A percentile compares a stretch with the other conserved stretches of the same genome.
These are phyloP conservation scores for Kwoniella dejecticola DNA, from an alignment of 768 basidiomycete genomes.

Conservation along the genomic window DNA sequence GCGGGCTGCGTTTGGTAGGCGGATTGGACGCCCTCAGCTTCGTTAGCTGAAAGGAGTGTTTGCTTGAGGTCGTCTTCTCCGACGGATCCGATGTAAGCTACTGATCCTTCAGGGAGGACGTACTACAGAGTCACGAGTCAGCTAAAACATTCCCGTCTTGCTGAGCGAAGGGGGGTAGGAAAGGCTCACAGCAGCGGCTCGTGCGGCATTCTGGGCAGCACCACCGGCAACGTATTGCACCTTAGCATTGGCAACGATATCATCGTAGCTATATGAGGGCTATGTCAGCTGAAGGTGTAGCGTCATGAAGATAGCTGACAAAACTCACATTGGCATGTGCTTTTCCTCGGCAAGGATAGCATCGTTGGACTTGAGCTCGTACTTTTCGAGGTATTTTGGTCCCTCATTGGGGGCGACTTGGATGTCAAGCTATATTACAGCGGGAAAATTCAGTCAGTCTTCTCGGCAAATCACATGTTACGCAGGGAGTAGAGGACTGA, in stretches of 20 bases:
- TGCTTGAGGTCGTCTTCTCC: constrained; percentile 89
- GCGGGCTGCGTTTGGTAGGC: constrained; percentile 86
- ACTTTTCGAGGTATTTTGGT: constrained; percentile 82
- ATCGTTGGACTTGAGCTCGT: constrained; percentile 87
- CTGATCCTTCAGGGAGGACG: constrained; percentile 79
- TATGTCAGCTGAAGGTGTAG: constrained; percentile 1
- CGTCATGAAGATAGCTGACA: neutral
- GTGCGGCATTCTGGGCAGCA: constrained; percentile 93
- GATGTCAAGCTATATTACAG: constrained; percentile 64
- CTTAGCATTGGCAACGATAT: constrained; percentile 72
- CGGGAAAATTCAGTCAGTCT: neutral
- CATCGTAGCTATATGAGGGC: constrained; percentile 70
- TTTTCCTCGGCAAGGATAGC: constrained; percentile 91
- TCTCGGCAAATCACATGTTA: neutral
- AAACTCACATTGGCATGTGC: constrained; percentile 76
- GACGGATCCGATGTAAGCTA: constrained; percentile 92
- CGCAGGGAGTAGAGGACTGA: constrained; percentile 54
- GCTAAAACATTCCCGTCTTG: too few species aligned
- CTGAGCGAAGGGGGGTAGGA: neutral
- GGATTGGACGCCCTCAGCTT: constrained; percentile 82
- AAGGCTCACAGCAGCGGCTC: constrained; percentile 83
- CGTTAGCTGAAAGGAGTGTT: constrained; percentile 85
- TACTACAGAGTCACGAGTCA: too few species aligned
- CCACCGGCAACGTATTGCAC: constrained; percentile 95
- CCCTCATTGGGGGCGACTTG: constrained; percentile 74